Evolutionary conservation across 2,329 filamentous ascomycete genomes (phyloP).

Genomic region (Metarhizium album): DNA sequence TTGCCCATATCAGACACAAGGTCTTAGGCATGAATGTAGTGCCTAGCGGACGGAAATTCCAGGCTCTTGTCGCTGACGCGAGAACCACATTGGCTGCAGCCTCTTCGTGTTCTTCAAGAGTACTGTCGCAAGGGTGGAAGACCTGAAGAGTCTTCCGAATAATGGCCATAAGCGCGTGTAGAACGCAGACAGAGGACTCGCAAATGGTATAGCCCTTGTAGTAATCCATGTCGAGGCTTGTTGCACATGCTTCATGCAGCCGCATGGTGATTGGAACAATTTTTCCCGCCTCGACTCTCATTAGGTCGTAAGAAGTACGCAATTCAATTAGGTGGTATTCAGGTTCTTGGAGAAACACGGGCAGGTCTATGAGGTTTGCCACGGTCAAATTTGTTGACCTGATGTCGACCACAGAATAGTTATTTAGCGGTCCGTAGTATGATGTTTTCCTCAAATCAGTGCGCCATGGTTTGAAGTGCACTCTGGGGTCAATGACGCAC

Average conservation of each 20-base stretch:
- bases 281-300: slow-evolving; percentile 4
- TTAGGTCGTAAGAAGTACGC: slow-evolving; percentile 3
- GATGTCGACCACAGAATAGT: slow-evolving; percentile 8
- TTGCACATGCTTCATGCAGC: slow-evolving; percentile 2
- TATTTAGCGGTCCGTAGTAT: slow-evolving; percentile 5
- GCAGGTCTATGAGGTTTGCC: slow-evolving; percentile 4
- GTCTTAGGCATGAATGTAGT: slow-evolving; percentile 6
- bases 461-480: slow-evolving; percentile 2
- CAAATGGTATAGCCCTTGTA: slow-evolving; percentile 6
- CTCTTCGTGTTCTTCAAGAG: background rate
- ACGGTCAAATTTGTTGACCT: slow-evolving; percentile 5
- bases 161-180: slow-evolving; percentile 5
- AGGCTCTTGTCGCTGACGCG: slow-evolving; percentile 4
- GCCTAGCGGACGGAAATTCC: slow-evolving; percentile 5
- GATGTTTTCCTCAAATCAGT: slow-evolving; percentile 2
- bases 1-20: slow-evolving; percentile 4
- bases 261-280: slow-evolving; percentile 1
- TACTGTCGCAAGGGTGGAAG: slow-evolving; percentile 1
- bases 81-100: background rate
- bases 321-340: slow-evolving; percentile 4
- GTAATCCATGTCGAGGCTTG: slow-evolving; percentile 1
- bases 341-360: slow-evolving; percentile 3
- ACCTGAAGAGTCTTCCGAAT: slow-evolving; percentile 4
- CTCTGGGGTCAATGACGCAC: slow-evolving; percentile 4
- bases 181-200: slow-evolving; percentile 5